Evolutionary conservation across 2,329 filamentous ascomycete species (phyloP).

Genomic region (Trichoderma aggressivum): DNA sequence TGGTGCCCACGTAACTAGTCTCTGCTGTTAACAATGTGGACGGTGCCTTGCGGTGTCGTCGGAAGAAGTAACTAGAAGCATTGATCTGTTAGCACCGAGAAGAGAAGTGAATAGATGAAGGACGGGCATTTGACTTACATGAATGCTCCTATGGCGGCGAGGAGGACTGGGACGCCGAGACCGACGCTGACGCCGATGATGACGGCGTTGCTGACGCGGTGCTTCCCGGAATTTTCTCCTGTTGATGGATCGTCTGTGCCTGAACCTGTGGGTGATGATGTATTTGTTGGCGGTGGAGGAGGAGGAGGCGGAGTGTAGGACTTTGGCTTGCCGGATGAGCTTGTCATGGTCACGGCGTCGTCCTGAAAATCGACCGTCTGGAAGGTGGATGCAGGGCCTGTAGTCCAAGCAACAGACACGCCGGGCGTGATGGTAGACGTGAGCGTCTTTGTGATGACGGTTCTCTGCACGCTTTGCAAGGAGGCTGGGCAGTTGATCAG

Average conservation of each 20-base stretch:
- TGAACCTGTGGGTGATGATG: not conserved
- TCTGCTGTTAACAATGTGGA: not conserved
- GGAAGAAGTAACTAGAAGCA: not conserved
- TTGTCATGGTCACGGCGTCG: slow-evolving; percentile 26
- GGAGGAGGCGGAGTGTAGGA: slow-evolving; percentile 40
- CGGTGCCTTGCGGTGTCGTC: not conserved
- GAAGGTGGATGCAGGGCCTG: slow-evolving; percentile 27
- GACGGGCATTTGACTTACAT: slow-evolving; percentile 29
- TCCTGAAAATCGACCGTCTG: slow-evolving; percentile 42
- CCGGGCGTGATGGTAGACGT: slow-evolving; percentile 41
- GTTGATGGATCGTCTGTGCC: not conserved
- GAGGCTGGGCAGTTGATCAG: slow-evolving; percentile 50
- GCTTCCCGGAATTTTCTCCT: not conserved
- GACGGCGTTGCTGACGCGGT: slow-evolving; percentile 41
- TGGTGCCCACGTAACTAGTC: not conserved
- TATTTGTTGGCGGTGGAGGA: slow-evolving; percentile 20
- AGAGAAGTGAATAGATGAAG: not conserved
- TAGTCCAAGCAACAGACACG: slow-evolving; percentile 25
- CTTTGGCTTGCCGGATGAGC: slow-evolving; percentile 39
- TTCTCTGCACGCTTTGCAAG: slow-evolving; percentile 43
- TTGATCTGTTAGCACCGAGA: not conserved
- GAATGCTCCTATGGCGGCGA: slow-evolving; percentile 28
- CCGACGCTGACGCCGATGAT: slow-evolving; percentile 50
- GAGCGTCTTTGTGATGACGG: slow-evolving; percentile 38
- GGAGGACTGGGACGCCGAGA: slow-evolving; percentile 40